These are phyloP conservation scores for Lactuca saligna DNA, from an alignment of 129 eudicot species.

Conservation along the genomic window DNA sequence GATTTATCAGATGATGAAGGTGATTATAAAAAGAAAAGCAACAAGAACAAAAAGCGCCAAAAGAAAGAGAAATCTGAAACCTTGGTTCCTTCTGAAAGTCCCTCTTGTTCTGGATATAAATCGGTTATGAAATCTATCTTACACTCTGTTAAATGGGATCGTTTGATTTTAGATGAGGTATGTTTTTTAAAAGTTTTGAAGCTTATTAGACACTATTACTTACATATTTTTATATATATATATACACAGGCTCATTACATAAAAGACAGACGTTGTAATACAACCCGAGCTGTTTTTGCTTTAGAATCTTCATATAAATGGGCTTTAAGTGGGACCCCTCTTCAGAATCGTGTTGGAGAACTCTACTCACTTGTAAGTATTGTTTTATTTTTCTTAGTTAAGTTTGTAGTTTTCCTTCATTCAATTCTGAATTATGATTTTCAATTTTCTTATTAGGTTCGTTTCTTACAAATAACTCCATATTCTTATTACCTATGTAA, in stretches of 20 bases:
- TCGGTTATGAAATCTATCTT: slow-evolving; percentile 47
- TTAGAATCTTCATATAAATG: slow-evolving; percentile 83
- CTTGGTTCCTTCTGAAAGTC: slow-evolving; percentile 25
- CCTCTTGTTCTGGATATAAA: slow-evolving; percentile 27
- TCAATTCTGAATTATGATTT: neutral
- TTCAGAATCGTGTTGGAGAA: slow-evolving; percentile 98
- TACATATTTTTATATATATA: slow-evolving; percentile 3
- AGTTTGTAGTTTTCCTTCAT: slow-evolving; percentile 10
- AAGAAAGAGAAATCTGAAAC: slow-evolving; percentile 22
- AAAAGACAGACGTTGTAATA: slow-evolving; percentile 80
- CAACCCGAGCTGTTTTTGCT: slow-evolving; percentile 86
- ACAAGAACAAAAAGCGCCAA: slow-evolving; percentile 31
- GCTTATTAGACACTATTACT: neutral
- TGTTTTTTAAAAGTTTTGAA: slow-evolving; percentile 8
- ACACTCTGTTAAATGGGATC: slow-evolving; percentile 83
- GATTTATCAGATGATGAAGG: slow-evolving; percentile 23
- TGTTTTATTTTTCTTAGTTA: neutral
- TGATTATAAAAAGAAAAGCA: slow-evolving; percentile 24
- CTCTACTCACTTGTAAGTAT: slow-evolving; percentile 87
- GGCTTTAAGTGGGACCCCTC: slow-evolving; percentile 99
- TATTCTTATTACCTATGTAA: slow-evolving; percentile 73
- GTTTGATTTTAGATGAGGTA: slow-evolving; percentile 90
- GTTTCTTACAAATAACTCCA: slow-evolving; percentile 65
- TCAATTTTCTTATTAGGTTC: slow-evolving; percentile 46
- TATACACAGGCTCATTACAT: slow-evolving; percentile 78